A percentile compares a stretch with the other conserved stretches of the same genome.
Evolutionary conservation across 139 green algal species (phyloP).

Genomic region (Chlamydomonas urium): DNA sequence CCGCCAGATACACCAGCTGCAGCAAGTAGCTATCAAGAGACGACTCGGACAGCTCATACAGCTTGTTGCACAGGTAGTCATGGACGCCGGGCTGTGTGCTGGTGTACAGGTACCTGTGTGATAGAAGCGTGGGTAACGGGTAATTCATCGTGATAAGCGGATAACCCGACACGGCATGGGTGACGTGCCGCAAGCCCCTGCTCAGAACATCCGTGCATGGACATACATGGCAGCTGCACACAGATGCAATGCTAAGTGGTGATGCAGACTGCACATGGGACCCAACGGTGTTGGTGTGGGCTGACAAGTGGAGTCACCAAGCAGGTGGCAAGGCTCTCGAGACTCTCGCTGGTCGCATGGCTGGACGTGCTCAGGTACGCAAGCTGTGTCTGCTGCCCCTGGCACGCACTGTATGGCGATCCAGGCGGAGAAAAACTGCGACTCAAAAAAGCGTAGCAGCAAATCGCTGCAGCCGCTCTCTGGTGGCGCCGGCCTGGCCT

Average conservation of each 20-base stretch:
- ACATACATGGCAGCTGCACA: background rate
- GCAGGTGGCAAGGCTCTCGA: background rate
- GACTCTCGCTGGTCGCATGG: no score
- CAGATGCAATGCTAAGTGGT: background rate
- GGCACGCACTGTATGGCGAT: slow-evolving; percentile 70
- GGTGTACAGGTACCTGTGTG: slow-evolving; percentile 77
- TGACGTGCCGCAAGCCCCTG: no score
- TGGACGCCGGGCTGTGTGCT: slow-evolving; percentile 61
- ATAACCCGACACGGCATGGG: no score
- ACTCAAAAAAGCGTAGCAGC: slow-evolving; percentile 83
- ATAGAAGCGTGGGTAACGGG: background rate
- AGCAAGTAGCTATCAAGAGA: slow-evolving; percentile 81
- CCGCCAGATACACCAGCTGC: slow-evolving; percentile 77
- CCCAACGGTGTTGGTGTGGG: background rate
- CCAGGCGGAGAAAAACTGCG: slow-evolving; percentile 81
- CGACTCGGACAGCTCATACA: slow-evolving; percentile 73
- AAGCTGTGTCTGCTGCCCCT: no score
- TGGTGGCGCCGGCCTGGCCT: no score
- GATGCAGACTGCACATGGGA: background rate
- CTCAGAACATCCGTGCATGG: background rate
- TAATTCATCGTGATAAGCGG: no score
- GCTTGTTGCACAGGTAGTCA: slow-evolving; percentile 87
- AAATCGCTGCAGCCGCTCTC: slow-evolving; percentile 66
- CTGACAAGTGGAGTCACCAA: background rate
- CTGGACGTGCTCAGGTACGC: no score